Evolutionary conservation across 805 yeast species (phyloP).

Genomic region (Candida oleophila): DNA sequence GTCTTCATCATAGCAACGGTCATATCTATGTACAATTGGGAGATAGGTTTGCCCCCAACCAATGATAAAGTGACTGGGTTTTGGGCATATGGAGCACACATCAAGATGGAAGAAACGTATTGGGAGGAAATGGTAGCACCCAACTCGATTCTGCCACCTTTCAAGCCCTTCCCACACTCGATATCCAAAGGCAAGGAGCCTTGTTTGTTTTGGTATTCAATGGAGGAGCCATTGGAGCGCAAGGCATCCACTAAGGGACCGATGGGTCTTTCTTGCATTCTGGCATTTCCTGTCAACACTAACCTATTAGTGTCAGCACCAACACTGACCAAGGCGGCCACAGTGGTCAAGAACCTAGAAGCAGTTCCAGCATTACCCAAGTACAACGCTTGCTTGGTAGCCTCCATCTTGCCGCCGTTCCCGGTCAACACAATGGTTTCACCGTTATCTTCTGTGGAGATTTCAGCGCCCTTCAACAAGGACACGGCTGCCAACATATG

Average conservation of each 20-base stretch:
- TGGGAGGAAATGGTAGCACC: slow-evolving; percentile 97
- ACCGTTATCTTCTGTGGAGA: slow-evolving; percentile 84
- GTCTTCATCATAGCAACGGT: slow-evolving; percentile 92
- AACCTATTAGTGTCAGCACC: slow-evolving; percentile 40
- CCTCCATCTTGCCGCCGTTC: slow-evolving; percentile 74
- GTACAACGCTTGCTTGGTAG: slow-evolving; percentile 69
- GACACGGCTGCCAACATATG: slow-evolving; percentile 89
- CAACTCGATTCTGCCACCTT: slow-evolving; percentile 90
- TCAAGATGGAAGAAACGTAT: slow-evolving; percentile 90
- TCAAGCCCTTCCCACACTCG: slow-evolving; percentile 64
- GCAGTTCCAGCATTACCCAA: slow-evolving; percentile 99
- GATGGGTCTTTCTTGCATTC: slow-evolving; percentile 97
- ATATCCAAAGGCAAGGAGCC: slow-evolving; percentile 88
- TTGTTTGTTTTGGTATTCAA: slow-evolving; percentile 66
- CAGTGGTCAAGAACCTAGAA: slow-evolving; percentile 88
- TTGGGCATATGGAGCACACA: slow-evolving; percentile 97
- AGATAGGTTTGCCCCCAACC: slow-evolving; percentile 96
- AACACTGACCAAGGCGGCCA: slow-evolving; percentile 70
- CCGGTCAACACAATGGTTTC: slow-evolving; percentile 82
- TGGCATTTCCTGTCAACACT: slow-evolving; percentile 84
- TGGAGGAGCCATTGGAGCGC: slow-evolving; percentile 70
- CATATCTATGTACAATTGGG: slow-evolving; percentile 95
- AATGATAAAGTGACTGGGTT: slow-evolving; percentile 83
- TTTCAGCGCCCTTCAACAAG: slow-evolving; percentile 75
- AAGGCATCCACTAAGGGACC: slow-evolving; percentile 95